These are phyloP conservation scores for Penicillium sclerotigenum DNA, from an alignment of 2,329 filamentous ascomycete genomes.

Conservation along the genomic window DNA sequence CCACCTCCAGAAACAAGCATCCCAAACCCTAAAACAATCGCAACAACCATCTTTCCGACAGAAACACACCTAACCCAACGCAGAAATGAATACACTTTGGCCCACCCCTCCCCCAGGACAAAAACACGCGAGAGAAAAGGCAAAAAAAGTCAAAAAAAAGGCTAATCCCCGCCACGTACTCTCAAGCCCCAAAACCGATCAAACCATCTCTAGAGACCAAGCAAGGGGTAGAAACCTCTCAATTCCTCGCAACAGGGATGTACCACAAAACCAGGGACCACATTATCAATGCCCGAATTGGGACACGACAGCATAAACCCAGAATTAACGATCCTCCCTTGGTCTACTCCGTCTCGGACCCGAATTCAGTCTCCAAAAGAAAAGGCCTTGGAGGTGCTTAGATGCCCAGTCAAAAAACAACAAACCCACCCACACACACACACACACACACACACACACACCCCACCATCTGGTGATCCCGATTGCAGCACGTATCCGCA, in stretches of 20 bases:
- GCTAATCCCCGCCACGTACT: slow-evolving; percentile 8
- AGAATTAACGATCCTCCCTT: neutral
- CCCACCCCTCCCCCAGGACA: neutral
- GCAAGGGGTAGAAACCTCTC: slow-evolving; percentile 17
- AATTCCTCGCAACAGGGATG: slow-evolving; percentile 8
- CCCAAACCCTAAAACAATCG: neutral
- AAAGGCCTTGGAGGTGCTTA: neutral
- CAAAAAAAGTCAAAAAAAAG: neutral
- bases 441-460: neutral
- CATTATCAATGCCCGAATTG: neutral
- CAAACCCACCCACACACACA: no score
- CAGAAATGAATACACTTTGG: neutral
- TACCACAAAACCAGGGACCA: neutral
- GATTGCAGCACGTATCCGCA: neutral
- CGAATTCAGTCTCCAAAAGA: no score
- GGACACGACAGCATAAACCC: neutral
- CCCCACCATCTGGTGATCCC: neutral
- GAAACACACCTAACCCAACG: neutral
- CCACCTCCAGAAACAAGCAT: neutral
- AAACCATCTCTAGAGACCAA: neutral
- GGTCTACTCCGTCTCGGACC: neutral
- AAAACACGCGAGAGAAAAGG: slow-evolving; percentile 2
- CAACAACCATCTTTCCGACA: neutral
- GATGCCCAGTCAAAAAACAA: neutral
- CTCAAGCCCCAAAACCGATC: slow-evolving; percentile 1